Conservation (phyloP, 2,329 filamentous ascomycete genomes). For the Aspergillus sp. region DNA sequence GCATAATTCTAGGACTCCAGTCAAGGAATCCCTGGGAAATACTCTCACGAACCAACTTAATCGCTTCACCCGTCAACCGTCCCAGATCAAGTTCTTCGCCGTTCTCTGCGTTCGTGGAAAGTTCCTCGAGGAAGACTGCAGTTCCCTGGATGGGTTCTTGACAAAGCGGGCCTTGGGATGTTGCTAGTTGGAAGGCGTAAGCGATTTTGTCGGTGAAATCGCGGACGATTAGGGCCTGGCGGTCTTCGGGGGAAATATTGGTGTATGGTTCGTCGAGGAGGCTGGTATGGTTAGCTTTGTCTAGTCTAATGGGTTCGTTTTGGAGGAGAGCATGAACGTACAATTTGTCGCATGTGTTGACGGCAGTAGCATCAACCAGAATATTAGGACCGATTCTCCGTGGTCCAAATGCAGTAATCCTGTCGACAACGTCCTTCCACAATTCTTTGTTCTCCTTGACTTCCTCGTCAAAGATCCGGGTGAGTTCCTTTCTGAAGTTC, state of each 20-base stretch:
- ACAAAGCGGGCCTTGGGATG: conserved; percentile 81
- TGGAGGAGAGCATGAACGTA: conserved; percentile 39
- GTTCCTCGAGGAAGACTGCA: conserved; percentile 80
- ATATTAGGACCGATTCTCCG: conserved; percentile 79
- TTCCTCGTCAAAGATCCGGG: conserved; percentile 56
- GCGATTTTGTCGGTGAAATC: conserved; percentile 84
- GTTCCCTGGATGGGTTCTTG: conserved; percentile 89
- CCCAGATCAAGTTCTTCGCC: conserved; percentile 55
- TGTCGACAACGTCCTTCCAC: conserved; percentile 71
- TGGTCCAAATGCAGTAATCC: conserved; percentile 86
- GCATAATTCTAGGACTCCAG: conserved; percentile 89
- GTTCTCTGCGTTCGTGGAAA: conserved; percentile 54
- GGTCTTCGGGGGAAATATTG: conserved; percentile 17
- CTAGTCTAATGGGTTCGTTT: neutral
- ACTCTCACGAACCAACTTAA: conserved; percentile 78
- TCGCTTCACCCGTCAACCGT: conserved; percentile 84
- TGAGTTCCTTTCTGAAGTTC: conserved; percentile 71
- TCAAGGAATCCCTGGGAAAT: conserved; percentile 83
- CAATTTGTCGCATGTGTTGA: conserved; percentile 65
- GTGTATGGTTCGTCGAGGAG: conserved; percentile 31
- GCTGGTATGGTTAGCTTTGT: conserved; percentile 15
- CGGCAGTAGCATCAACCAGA: conserved; percentile 72
- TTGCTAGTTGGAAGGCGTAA: conserved; percentile 91
- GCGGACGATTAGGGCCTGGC: conserved; percentile 38
- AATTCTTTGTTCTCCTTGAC: conserved; percentile 66